Percentiles rank a stretch among this genome's conserved stretches.
phyloP scores from a whole-genome alignment of 2,329 filamentous ascomycete genomes.

The Aspergillus clavatus region DNA sequence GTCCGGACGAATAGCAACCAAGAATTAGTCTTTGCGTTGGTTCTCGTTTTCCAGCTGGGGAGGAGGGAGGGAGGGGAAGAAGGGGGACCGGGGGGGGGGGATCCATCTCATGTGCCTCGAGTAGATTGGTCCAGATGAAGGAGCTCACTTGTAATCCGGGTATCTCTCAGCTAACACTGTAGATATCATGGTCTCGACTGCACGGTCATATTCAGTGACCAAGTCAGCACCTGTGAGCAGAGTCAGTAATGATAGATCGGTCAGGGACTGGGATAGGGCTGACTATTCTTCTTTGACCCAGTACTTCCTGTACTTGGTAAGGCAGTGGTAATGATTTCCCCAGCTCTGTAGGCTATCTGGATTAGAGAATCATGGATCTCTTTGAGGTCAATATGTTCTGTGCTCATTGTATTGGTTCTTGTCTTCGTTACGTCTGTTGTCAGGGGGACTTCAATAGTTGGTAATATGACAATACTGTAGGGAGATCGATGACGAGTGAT shows the following conservation, averaged over 20 bases:
- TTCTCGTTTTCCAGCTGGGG: no score
- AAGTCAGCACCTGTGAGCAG: constrained; percentile 51
- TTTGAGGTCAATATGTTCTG: constrained; percentile 19
- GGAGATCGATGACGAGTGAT: no score
- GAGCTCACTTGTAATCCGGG: constrained; percentile 47
- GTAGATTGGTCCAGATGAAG: not conserved
- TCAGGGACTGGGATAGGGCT: constrained; percentile 5
- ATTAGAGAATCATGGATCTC: constrained; percentile 43
- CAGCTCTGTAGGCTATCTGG: constrained; percentile 38
- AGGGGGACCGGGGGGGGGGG: no score
- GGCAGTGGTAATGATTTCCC: constrained; percentile 40
- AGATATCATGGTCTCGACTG: constrained; percentile 56
- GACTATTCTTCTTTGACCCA: constrained; percentile 46
- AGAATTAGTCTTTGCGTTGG: not conserved
- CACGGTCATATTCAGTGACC: constrained; percentile 60
- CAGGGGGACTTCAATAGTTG: not conserved
- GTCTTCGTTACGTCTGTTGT: not conserved
- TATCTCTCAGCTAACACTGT: constrained; percentile 48
- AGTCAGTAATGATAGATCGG: not conserved
- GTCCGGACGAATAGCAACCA: not conserved
- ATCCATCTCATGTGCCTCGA: not conserved
- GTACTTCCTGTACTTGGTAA: constrained; percentile 34
- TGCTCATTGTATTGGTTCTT: not conserved
- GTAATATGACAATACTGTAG: no score
- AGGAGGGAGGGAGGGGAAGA: no score